phyloP scores from a whole-genome alignment of 2,329 filamentous ascomycete genomes.

The Beauveria sp. region DNA sequence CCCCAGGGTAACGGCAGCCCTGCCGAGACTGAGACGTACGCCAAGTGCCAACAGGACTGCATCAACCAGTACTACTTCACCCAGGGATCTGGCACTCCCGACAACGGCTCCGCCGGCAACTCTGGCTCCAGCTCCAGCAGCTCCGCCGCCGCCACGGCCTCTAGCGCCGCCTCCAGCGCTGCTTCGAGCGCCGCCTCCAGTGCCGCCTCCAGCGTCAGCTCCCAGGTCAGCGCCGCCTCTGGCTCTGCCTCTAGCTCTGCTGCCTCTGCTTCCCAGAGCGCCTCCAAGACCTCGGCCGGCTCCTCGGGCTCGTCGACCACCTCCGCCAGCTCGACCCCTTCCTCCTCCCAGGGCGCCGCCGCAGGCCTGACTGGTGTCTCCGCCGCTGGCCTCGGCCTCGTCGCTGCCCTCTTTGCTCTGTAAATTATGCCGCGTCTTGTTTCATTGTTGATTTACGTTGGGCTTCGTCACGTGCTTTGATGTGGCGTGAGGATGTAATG shows the following conservation, averaged over 20 bases:
- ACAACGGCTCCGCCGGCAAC: conserved; percentile 11
- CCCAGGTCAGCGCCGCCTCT: background rate
- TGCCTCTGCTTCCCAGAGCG: background rate
- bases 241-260: background rate
- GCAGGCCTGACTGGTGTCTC: conserved; percentile 1
- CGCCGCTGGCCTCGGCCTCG: background rate
- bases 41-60: conserved; percentile 36
- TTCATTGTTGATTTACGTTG: background rate
- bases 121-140: conserved; percentile 15
- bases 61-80: conserved; percentile 42
- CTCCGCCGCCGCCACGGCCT: conserved; percentile 14
- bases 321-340: background rate
- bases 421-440: conserved; percentile 1
- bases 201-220: background rate
- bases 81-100: conserved; percentile 32
- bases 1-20: conserved; percentile 52
- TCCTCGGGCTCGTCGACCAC: background rate
- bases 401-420: conserved; percentile 11
- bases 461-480: background rate
- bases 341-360: background rate
- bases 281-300: background rate
- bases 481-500: conserved; percentile 7
- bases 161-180: conserved; percentile 15
- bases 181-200: conserved; percentile 13
- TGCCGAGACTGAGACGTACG: conserved; percentile 46